phyloP scores from a whole-genome alignment of 2,329 filamentous ascomycete genomes.

The Colletotrichum tropicale region DNA sequence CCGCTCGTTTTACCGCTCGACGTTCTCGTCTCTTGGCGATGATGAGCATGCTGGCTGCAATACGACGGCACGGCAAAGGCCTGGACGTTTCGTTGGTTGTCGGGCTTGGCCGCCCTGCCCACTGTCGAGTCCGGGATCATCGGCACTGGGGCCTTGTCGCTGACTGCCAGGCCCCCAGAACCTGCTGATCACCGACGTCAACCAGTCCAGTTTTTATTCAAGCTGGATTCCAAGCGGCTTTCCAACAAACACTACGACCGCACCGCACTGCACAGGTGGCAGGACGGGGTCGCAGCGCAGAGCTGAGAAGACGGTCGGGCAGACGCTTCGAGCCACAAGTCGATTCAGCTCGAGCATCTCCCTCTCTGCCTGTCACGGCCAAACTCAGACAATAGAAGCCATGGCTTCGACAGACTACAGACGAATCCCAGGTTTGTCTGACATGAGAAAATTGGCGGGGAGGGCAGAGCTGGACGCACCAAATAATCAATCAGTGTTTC shows the following conservation, averaged over 20 bases:
- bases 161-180: neutral
- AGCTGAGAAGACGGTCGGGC: neutral
- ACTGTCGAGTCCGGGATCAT: neutral
- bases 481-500: neutral
- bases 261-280: neutral
- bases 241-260: neutral
- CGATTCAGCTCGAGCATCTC: neutral
- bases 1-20: neutral
- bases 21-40: neutral
- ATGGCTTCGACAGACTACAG: neutral
- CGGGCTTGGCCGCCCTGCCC: neutral
- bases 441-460: neutral
- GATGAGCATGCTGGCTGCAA: neutral
- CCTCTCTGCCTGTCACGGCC: neutral
- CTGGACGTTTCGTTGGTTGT: neutral
- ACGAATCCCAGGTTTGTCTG: neutral
- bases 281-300: neutral
- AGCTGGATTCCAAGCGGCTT: neutral
- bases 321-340: neutral
- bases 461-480: neutral
- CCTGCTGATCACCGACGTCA: conserved; percentile 18
- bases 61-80: neutral
- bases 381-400: neutral
- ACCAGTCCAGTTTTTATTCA: neutral
- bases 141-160: conserved; percentile 5